phyloP scores from a whole-genome alignment of 768 basidiomycete genomes.

The Clathrus columnatus region DNA sequence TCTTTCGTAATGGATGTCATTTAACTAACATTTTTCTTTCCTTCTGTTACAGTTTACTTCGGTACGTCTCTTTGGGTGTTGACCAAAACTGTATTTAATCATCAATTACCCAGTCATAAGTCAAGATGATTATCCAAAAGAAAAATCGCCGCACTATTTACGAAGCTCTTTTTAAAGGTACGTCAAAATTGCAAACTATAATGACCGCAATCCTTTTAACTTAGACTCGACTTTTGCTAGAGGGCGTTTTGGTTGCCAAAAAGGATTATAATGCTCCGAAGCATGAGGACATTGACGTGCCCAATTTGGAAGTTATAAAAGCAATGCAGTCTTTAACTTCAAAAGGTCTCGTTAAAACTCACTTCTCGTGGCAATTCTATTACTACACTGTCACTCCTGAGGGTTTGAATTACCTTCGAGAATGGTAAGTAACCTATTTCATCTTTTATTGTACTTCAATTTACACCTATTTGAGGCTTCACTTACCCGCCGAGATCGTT shows the following conservation, averaged over 20 bases:
- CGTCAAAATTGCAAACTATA: conserved; percentile 20
- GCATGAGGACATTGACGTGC: conserved; percentile 77
- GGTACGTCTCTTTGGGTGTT: not conserved
- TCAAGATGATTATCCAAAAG: conserved; percentile 95
- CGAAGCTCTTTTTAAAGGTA: conserved; percentile 99
- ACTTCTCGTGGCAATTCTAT: conserved; percentile 99
- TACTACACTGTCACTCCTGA: conserved; percentile 97
- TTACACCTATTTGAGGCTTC: conserved; percentile 47
- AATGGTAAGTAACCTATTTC: conserved; percentile 45
- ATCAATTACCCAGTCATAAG: conserved; percentile 14
- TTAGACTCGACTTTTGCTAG: conserved; percentile 32
- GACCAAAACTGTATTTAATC: not conserved
- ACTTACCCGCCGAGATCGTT: conserved; percentile 93
- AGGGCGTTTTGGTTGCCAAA: conserved; percentile 98
- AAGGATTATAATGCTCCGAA: conserved; percentile 98
- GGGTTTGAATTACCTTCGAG: conserved; percentile 94
- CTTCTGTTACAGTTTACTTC: not conserved
- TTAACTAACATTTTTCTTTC: not conserved
- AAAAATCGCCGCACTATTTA: conserved; percentile 92
- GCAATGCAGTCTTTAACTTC: conserved; percentile 60
- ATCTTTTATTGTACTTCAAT: not conserved
- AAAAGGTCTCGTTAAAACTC: conserved; percentile 91
- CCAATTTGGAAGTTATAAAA: conserved; percentile 66
- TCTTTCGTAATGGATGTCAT: not conserved
- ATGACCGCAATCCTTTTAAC: not conserved